Evolutionary conservation across 2,329 filamentous ascomycete genomes (phyloP), one percentile per base, ranked within the genome.

Genomic region (Fusarium sp.): DNA sequence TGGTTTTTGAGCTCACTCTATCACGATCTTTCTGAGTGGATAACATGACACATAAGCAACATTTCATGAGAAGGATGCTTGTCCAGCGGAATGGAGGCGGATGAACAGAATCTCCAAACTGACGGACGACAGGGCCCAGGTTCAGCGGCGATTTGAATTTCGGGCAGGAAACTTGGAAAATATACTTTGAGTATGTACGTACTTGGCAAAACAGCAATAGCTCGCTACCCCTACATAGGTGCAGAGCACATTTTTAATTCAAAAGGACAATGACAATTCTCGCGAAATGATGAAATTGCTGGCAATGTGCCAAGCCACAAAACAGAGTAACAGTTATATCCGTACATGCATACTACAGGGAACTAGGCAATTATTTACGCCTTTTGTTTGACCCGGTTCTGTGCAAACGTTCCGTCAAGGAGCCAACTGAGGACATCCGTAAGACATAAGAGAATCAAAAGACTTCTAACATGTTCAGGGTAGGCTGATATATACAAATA

Each of bases 171-270:
- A 45, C 38, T 54, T 48, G 54, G 48, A 48, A 42, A 49, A 65
- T 68, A 60, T 43, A 67, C 59, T 68, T 67, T 55, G 64, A 59
- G 59, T 61, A 64, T 67, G 64, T 64, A 67, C 51, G 61, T 68
- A 58, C 61, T 68, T 68, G 61, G 65, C 65, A 68, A 57, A 68
- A 51, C 56, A 51, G 49, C 58, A 68, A 60, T 68, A 67, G 64
- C 64, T 60, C 50, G 28, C 15, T 45, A 68, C 64, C 64, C 60
- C 38, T 47, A 49, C 36, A 47, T 55, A 65, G 53, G 64, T 67
- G 51, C 42, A 65, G 56, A 55, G 60, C 65, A 50, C 43, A 61
- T 61, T 65, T 67, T 69, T 66, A 69, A 62, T 62, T 45, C 42
- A 68, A 67, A 66, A 52, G 43, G 49, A 51, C 45, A 67, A 68